phyloP scores from a whole-genome alignment of 805 yeast species.

The Hanseniaspora meyeri region DNA sequence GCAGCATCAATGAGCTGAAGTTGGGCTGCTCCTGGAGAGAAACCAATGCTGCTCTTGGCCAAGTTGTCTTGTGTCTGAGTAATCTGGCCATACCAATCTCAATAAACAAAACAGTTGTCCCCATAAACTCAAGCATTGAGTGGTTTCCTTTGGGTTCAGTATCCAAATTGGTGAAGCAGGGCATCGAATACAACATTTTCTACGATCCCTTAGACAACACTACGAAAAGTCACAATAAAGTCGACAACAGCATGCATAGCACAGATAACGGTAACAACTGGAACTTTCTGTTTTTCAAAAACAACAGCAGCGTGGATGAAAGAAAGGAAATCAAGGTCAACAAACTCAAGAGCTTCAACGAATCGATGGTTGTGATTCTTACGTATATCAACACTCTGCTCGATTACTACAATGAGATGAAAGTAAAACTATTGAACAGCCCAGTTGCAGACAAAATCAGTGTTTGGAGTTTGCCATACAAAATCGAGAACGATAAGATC shows the following conservation, averaged over 20 bases:
- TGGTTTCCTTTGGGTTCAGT: conserved; percentile 21
- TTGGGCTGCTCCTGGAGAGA: conserved; percentile 92
- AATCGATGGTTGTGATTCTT: not conserved
- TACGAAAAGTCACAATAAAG: not conserved
- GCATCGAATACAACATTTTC: conserved; percentile 4
- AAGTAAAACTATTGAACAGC: not conserved
- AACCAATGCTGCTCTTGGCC: conserved; percentile 84
- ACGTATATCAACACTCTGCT: not conserved
- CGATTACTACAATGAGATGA: not conserved
- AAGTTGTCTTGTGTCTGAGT: conserved; percentile 49
- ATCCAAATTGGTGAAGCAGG: conserved; percentile 7
- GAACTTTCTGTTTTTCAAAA: conserved; percentile 11
- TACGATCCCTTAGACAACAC: conserved; percentile 2
- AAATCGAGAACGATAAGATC: conserved; percentile 55
- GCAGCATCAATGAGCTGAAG: conserved; percentile 74
- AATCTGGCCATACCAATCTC: conserved; percentile 4
- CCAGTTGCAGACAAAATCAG: conserved; percentile 31
- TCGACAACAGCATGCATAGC: not conserved
- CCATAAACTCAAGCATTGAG: conserved; percentile 37
- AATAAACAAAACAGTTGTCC: conserved; percentile 26
- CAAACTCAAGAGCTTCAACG: conserved; percentile 1
- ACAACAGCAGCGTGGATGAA: not conserved
- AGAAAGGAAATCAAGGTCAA: not conserved
- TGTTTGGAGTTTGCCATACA: conserved; percentile 44
- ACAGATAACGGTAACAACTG: not conserved